Percentiles rank a stretch among this genome's conserved stretches.
Conservation (phyloP, 495 filamentous ascomycete species). For the Neurospora pannonica region DNA sequence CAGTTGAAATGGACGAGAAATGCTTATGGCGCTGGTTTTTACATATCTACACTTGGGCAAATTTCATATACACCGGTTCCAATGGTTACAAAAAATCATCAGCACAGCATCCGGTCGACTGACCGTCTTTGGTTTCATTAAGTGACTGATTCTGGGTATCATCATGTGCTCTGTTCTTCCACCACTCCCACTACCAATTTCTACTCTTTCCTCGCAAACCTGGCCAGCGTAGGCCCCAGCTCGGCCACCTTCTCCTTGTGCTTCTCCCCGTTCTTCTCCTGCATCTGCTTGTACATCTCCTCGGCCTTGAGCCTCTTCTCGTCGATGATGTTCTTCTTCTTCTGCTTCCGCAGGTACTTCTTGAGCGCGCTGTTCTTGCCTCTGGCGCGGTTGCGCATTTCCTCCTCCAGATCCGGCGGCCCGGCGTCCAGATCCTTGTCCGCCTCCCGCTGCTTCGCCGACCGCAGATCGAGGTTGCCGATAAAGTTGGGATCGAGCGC, state of each 20-base stretch:
- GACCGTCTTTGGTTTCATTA: neutral
- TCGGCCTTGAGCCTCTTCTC: slow-evolving; percentile 60
- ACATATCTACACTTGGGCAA: too few species aligned
- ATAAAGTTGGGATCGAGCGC: slow-evolving; percentile 83
- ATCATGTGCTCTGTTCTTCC: slow-evolving; percentile 5
- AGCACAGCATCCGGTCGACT: neutral
- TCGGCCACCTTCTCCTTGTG: slow-evolving; percentile 33
- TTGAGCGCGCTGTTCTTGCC: slow-evolving; percentile 88
- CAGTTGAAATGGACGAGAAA: neutral
- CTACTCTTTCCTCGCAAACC: slow-evolving; percentile 41
- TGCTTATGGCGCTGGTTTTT: too few species aligned
- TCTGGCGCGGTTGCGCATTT: slow-evolving; percentile 59
- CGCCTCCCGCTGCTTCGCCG: slow-evolving; percentile 59
- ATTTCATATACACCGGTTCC: too few species aligned
- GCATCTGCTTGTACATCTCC: slow-evolving; percentile 37
- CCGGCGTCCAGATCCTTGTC: slow-evolving; percentile 68
- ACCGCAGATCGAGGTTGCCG: slow-evolving; percentile 72
- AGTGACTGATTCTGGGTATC: slow-evolving; percentile 18
- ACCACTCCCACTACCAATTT: neutral
- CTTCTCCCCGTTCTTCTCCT: slow-evolving; percentile 30
- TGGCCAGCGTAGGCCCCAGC: slow-evolving; percentile 35
- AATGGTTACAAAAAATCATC: neutral
- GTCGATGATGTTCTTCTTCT: slow-evolving; percentile 83
- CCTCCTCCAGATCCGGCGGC: slow-evolving; percentile 62
- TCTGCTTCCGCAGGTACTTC: slow-evolving; percentile 83